Conservation (phyloP, 108 stramenopile species). For the Nitzschia inconspicua region DNA sequence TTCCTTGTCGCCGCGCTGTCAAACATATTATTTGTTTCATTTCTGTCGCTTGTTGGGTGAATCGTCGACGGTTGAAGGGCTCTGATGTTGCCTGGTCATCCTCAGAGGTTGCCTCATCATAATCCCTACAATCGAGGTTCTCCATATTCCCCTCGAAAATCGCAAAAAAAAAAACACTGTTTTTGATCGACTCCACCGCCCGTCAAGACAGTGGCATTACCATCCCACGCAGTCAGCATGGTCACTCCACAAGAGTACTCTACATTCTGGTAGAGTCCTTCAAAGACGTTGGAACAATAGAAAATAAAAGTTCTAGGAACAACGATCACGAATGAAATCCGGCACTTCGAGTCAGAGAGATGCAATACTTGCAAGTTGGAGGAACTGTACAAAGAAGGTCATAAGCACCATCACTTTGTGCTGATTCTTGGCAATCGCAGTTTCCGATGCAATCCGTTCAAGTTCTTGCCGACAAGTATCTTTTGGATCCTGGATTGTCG, state of each 20-base stretch:
- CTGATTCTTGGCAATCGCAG: slow-evolving; percentile 1
- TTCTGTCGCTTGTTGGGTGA: too few species aligned
- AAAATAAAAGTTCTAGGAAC: not conserved
- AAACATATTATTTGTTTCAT: too few species aligned
- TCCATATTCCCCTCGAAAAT: not conserved
- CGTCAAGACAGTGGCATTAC: not conserved
- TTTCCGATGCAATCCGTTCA: not conserved
- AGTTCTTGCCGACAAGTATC: not conserved
- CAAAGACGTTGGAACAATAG: not conserved
- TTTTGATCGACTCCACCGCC: not conserved
- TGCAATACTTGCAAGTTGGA: slow-evolving; percentile 1
- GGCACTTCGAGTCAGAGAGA: not conserved
- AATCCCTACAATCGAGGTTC: too few species aligned
- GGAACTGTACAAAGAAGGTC: not conserved
- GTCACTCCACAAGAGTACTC: too few species aligned
- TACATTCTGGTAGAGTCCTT: not conserved
- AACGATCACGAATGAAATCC: not conserved
- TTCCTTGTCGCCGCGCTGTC: too few species aligned
- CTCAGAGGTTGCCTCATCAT: too few species aligned
- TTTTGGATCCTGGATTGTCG: not conserved
- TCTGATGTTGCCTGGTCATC: too few species aligned
- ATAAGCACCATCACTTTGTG: not conserved
- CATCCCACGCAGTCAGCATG: too few species aligned
- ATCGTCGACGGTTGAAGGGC: too few species aligned
- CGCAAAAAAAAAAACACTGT: not conserved